A percentile compares a stretch with the other conserved stretches of the same genome.
Conservation (phyloP, 345 rosid species). For the Alliaria petiolata region DNA sequence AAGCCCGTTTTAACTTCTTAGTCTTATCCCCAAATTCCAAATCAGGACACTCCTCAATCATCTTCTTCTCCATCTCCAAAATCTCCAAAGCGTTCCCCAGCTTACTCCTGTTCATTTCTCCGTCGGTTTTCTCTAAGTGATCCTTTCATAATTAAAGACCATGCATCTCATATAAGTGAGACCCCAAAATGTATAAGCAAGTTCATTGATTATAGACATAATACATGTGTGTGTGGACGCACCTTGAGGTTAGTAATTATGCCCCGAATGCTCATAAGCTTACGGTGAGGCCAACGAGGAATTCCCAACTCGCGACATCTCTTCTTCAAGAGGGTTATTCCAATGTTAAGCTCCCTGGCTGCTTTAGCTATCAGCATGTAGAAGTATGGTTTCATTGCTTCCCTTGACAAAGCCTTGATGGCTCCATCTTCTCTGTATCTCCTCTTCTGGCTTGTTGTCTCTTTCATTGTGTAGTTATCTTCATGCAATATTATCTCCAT, state of each 20-base stretch:
- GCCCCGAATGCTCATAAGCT: slow-evolving; percentile 51
- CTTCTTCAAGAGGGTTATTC: slow-evolving; percentile 62
- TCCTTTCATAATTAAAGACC: slow-evolving; percentile 18
- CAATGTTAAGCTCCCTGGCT: slow-evolving; percentile 58
- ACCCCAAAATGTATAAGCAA: not conserved
- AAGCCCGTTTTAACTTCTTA: slow-evolving; percentile 71
- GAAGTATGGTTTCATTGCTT: slow-evolving; percentile 39
- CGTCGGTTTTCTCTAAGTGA: slow-evolving; percentile 23
- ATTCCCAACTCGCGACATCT: slow-evolving; percentile 62
- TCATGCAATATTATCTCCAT: slow-evolving; percentile 2
- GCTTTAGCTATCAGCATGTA: slow-evolving; percentile 67
- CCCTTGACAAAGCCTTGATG: slow-evolving; percentile 32
- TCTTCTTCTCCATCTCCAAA: slow-evolving; percentile 59
- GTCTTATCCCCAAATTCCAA: slow-evolving; percentile 48
- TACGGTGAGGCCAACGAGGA: slow-evolving; percentile 67
- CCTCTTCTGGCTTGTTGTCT: slow-evolving; percentile 1
- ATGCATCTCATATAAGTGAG: not conserved
- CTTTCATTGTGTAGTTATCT: not conserved
- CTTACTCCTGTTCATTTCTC: slow-evolving; percentile 23
- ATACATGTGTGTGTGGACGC: not conserved
- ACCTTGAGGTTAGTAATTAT: slow-evolving; percentile 54
- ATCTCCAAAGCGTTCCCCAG: slow-evolving; percentile 41
- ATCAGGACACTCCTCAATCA: slow-evolving; percentile 63
- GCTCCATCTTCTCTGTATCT: not conserved
- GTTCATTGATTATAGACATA: not conserved